These are phyloP conservation scores for Peronospora belbahrii DNA, from an alignment of 352 stramenopile species.

Conservation along the genomic window DNA sequence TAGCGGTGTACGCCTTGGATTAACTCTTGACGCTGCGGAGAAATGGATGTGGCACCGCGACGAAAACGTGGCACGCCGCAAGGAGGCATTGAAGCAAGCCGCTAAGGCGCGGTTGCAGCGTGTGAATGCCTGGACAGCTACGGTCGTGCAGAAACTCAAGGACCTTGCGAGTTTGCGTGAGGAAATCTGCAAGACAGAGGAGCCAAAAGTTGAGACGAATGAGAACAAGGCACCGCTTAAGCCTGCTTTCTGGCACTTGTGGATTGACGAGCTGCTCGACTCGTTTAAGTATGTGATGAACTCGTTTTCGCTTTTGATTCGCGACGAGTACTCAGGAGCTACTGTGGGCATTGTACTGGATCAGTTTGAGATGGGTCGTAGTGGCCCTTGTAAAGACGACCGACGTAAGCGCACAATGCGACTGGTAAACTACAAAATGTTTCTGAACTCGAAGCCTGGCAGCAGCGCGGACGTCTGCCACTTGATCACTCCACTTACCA, in stretches of 20 bases:
- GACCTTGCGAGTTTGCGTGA: conserved; percentile 35
- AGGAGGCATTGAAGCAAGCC: conserved; percentile 49
- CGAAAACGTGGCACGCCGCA: conserved; percentile 52
- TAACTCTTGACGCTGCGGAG: conserved; percentile 54
- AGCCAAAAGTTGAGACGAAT: conserved; percentile 10
- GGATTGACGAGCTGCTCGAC: conserved; percentile 61
- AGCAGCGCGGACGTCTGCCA: conserved; percentile 30
- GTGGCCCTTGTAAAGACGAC: conserved; percentile 14
- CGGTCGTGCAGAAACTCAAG: conserved; percentile 58
- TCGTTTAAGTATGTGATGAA: conserved; percentile 54
- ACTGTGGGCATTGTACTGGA: conserved; percentile 54
- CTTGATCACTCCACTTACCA: conserved; percentile 41
- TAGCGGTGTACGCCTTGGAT: conserved; percentile 40
- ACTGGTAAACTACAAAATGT: conserved; percentile 59
- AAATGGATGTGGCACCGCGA: conserved; percentile 71
- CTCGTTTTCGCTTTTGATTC: conserved; percentile 44
- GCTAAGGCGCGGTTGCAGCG: conserved; percentile 37
- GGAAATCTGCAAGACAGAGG: conserved; percentile 25
- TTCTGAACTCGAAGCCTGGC: conserved; percentile 44
- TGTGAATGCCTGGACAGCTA: conserved; percentile 49
- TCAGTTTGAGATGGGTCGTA: conserved; percentile 49
- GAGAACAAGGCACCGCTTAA: conserved; percentile 7
- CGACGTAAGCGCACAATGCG: conserved; percentile 41
- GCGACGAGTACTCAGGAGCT: conserved; percentile 46
- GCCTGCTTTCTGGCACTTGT: conserved; percentile 48